Evolutionary conservation across 208 protist genomes (phyloP), one percentile per base, ranked within the genome.

Genomic region (Acanthamoeba castellanii): DNA sequence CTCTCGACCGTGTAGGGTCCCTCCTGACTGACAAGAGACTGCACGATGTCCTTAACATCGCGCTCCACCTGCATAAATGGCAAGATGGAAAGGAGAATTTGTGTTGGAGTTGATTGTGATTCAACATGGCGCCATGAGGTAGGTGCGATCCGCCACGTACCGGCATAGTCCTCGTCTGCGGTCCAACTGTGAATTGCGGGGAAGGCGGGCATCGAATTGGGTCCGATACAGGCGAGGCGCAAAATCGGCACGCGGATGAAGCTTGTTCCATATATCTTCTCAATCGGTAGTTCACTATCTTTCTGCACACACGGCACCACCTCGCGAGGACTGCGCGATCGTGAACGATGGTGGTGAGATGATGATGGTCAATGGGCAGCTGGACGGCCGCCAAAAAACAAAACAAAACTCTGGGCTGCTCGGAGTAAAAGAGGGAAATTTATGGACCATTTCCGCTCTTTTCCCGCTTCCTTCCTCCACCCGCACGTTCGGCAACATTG

Each of bases 1-100:
- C 81, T n/a, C 32, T 88, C 81, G 6, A 88, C 81, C 18, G 52
- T 88, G 81, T 64, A 88, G 50, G 81, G 81, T 0, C 81, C 81
- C 30, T 88, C 81, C 45, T 88, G 45, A n/a, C 81, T 42, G 1
- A 50, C 81, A 20, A 88, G 52, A 18, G 81, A 50, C 20, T 88
- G 81, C 27, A 88, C 81, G 5, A 88, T 42, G 27, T 88, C 81
- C 13, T 57, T 88, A 2, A 88, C 81, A 42, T 88, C 81, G 32
- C 81, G 81, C 30, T 88, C 81, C 8, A 22, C 25, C 81, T 88
- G 30, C 11, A 20, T 32, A 20, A 34, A 18, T 25, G 70, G 22
- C 8, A 78, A 45, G 37, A 78, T 20, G 37, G 22, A n/a, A 8
- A 18, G 16, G 22, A n/a, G 16, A 78, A 7, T 66, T 27, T n/a